Conservation (phyloP, 2,329 filamentous ascomycete genomes). For the Ceratocystis albifundus region DNA sequence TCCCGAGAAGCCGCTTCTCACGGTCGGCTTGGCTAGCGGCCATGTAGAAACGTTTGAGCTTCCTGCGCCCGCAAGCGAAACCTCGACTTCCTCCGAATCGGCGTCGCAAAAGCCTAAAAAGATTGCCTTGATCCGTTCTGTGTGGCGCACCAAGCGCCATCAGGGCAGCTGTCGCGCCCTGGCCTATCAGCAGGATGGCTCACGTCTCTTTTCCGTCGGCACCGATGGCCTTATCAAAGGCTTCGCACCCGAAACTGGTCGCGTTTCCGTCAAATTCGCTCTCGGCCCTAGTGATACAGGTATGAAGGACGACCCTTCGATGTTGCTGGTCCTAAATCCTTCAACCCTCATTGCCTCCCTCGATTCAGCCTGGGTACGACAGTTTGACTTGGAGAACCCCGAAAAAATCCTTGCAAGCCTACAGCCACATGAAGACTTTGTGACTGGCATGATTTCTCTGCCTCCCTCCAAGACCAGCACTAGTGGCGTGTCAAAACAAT, state of each 20-base stretch:
- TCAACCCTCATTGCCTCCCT: conserved; percentile 81
- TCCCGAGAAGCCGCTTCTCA: conserved; percentile 69
- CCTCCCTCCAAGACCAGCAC: conserved; percentile 71
- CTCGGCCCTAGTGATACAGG: conserved; percentile 39
- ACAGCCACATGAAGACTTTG: conserved; percentile 82
- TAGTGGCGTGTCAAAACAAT: conserved; percentile 84
- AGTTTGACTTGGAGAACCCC: conserved; percentile 62
- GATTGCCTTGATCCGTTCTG: conserved; percentile 55
- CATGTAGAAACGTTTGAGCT: conserved; percentile 78
- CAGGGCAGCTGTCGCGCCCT: conserved; percentile 86
- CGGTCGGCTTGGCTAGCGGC: conserved; percentile 72
- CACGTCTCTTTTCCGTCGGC: conserved; percentile 55
- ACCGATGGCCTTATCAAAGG: conserved; percentile 48
- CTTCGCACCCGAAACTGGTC: conserved; percentile 47
- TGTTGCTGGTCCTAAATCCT: conserved; percentile 73
- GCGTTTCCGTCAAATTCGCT: conserved; percentile 69
- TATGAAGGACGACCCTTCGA: conserved; percentile 53
- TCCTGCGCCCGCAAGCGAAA: conserved; percentile 33
- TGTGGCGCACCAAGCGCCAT: conserved; percentile 80
- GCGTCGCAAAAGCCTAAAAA: conserved; percentile 49
- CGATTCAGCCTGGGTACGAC: conserved; percentile 78
- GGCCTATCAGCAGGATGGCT: conserved; percentile 66
- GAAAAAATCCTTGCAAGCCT: conserved; percentile 32
- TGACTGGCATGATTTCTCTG: conserved; percentile 76
- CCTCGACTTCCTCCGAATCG: conserved; percentile 34